These are phyloP conservation scores for Solanum ossicruentum DNA, from an alignment of 257 asterid species.

Conservation along the genomic window DNA sequence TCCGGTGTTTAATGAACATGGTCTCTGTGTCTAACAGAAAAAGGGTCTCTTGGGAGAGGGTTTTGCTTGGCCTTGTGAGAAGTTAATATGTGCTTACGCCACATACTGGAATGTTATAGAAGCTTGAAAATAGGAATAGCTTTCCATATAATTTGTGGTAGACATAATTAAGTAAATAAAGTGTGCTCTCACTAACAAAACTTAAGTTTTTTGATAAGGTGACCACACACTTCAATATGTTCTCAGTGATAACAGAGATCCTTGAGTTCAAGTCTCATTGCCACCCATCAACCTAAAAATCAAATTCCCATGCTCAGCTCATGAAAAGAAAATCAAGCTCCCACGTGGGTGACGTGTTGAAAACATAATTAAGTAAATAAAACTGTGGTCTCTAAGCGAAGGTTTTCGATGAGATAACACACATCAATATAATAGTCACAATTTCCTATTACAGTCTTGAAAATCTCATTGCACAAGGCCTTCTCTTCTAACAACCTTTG, in stretches of 20 bases:
- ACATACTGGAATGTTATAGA: not conserved
- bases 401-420: not conserved
- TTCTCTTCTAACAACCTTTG: not conserved
- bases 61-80: not conserved
- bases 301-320: not conserved
- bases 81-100: not conserved
- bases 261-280: not conserved
- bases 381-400: not conserved
- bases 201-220: not conserved
- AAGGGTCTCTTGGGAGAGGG: not conserved
- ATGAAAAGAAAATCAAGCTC: not conserved
- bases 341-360: not conserved
- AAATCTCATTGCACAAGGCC: not conserved
- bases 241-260: not conserved
- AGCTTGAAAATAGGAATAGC: not conserved
- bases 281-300: not conserved
- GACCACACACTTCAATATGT: not conserved
- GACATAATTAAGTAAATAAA: not conserved
- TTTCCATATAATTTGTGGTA: not conserved
- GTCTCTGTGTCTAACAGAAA: not conserved
- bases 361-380: not conserved
- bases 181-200: not conserved
- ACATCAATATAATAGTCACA: not conserved
- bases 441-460: not conserved
- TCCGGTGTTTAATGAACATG: not conserved